These are phyloP conservation scores for Cornus florida DNA, from an alignment of 148 eudicot genomes.

Conservation along the genomic window DNA sequence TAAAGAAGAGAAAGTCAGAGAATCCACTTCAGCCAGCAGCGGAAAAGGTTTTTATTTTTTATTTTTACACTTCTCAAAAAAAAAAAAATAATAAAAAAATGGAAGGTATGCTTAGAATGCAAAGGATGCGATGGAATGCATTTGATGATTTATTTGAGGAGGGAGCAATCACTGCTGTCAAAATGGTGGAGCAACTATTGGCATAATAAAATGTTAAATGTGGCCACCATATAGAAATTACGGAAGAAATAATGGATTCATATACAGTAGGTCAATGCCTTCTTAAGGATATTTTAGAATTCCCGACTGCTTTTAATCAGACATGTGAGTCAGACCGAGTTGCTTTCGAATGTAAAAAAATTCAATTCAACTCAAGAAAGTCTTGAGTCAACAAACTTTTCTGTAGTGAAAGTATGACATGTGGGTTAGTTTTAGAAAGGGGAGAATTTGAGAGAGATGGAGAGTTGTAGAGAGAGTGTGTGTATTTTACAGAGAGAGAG, in stretches of 20 bases:
- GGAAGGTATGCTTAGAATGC: neutral
- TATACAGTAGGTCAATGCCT: constrained; percentile 10
- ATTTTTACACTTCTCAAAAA: no score
- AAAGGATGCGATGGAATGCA: neutral
- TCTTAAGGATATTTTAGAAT: neutral
- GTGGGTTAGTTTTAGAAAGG: no score
- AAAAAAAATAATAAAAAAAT: neutral
- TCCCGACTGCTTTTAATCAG: no score
- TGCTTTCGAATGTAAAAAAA: no score
- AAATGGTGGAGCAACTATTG: neutral
- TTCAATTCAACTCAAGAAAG: no score
- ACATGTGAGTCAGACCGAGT: no score
- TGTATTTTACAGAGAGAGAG: no score
- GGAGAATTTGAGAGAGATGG: no score
- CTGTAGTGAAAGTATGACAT: no score
- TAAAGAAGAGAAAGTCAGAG: constrained; percentile 55
- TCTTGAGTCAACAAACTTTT: no score
- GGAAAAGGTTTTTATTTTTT: neutral
- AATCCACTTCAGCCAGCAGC: constrained; percentile 11
- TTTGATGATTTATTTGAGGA: neutral
- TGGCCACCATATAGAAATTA: neutral
- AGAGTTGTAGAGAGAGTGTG: no score
- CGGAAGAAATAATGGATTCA: neutral
- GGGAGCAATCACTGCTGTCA: neutral
- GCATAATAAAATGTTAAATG: neutral